Percentiles rank a stretch among this genome's conserved stretches.
Conservation (phyloP, 139 green algal genomes). For the Marvania coccoides region DNA sequence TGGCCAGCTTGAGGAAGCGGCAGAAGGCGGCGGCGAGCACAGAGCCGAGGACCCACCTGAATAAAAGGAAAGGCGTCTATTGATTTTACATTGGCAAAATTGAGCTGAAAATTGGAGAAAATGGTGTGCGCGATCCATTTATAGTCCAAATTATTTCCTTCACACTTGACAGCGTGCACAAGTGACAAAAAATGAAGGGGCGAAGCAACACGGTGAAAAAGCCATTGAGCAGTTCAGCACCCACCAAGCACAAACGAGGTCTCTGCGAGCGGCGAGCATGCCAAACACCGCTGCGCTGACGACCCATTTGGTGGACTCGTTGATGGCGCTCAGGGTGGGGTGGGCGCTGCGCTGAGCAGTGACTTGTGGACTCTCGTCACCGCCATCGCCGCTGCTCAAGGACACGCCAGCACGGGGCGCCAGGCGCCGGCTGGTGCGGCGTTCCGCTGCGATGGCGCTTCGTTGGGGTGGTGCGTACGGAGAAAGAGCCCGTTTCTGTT, state of each 20-base stretch:
- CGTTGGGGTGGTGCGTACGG: too few species aligned
- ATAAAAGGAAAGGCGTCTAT: too few species aligned
- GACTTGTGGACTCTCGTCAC: too few species aligned
- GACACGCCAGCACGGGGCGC: too few species aligned
- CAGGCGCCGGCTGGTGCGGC: too few species aligned
- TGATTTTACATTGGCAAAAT: background rate
- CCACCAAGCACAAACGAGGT: conserved; percentile 47
- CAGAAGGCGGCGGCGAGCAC: conserved; percentile 8
- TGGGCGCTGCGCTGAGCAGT: background rate
- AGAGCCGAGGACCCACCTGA: background rate
- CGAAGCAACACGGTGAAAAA: conserved; percentile 7
- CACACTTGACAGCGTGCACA: too few species aligned
- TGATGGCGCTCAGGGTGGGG: conserved; percentile 3
- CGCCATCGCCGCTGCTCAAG: too few species aligned
- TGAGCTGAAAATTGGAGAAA: background rate
- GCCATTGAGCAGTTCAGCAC: conserved; percentile 51
- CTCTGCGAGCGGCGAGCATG: conserved; percentile 35
- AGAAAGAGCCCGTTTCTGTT: too few species aligned
- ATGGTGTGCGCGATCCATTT: background rate
- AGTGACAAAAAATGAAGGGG: background rate
- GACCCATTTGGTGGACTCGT: conserved; percentile 60
- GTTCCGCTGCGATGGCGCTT: too few species aligned
- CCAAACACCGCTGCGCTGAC: conserved; percentile 41
- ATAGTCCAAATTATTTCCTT: background rate
- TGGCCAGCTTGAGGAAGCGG: conserved; percentile 51